Percentiles rank a stretch among this genome's conserved stretches.
Evolutionary conservation across 257 asterid species (phyloP).

Genomic region (Misopates orontium): DNA sequence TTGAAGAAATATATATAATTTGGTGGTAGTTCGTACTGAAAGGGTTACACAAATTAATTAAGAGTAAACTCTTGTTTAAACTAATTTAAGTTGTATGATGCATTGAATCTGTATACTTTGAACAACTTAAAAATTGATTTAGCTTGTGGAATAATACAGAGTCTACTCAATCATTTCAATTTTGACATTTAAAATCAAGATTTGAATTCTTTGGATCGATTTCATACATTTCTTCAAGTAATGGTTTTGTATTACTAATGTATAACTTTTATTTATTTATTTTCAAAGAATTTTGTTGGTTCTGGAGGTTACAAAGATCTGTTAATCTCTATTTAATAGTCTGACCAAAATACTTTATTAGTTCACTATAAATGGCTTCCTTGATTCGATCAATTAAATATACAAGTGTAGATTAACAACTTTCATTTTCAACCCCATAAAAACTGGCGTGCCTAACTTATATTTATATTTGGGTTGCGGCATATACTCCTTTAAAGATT

Average conservation of each 20-base stretch:
- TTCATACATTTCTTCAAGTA: neutral
- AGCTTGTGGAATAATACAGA: neutral
- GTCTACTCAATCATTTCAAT: neutral
- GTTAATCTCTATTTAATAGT: too few relatives aligned
- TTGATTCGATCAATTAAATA: too few relatives aligned
- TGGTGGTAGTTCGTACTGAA: constrained; percentile 17
- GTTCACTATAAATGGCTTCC: too few relatives aligned
- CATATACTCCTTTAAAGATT: too few relatives aligned
- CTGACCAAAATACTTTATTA: too few relatives aligned
- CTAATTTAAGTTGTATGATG: neutral
- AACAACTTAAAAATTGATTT: neutral
- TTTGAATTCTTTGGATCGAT: constrained; percentile 20
- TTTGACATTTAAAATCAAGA: neutral
- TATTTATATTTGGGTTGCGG: neutral
- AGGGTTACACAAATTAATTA: constrained; percentile 18
- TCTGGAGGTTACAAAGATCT: too few relatives aligned
- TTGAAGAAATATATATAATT: neutral
- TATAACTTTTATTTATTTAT: neutral
- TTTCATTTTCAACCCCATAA: neutral
- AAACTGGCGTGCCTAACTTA: neutral
- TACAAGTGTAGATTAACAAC: too few relatives aligned
- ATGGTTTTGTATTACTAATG: neutral
- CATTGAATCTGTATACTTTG: constrained; percentile 25
- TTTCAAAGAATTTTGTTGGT: neutral
- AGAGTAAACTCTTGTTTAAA: constrained; percentile 2